A percentile compares a stretch with the other conserved stretches of the same genome.
Conservation (phyloP, 768 basidiomycete genomes). For the Phaffia tasmanica region DNA sequence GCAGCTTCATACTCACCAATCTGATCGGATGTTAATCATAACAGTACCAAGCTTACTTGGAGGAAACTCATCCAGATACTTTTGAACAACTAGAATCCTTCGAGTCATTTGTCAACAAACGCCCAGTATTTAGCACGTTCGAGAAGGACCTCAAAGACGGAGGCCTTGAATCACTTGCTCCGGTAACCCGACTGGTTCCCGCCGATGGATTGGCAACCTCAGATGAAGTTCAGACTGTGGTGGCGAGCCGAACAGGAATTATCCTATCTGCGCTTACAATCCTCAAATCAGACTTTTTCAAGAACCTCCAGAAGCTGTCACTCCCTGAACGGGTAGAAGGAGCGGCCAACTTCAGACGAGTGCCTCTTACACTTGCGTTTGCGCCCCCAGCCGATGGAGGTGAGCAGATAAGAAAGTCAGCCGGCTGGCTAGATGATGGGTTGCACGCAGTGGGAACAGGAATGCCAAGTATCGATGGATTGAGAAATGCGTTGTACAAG, state of each 20-base stretch:
- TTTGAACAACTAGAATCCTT: conserved; percentile 46
- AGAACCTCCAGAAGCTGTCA: conserved; percentile 82
- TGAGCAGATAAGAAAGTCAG: background rate
- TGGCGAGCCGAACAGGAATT: conserved; percentile 68
- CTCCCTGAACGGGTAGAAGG: conserved; percentile 94
- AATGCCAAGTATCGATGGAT: conserved; percentile 86
- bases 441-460: conserved; percentile 47
- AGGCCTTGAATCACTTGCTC: conserved; percentile 66
- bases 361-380: conserved; percentile 48
- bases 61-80: conserved; percentile 69
- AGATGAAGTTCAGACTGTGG: conserved; percentile 81
- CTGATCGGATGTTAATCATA: conserved; percentile 48
- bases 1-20: background rate
- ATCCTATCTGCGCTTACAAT: conserved; percentile 74
- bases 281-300: conserved; percentile 55
- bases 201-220: conserved; percentile 64
- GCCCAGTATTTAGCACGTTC: conserved; percentile 95
- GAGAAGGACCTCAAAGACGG: conserved; percentile 75
- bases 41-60: conserved; percentile 80
- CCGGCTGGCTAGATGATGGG: conserved; percentile 40
- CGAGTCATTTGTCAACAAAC: conserved; percentile 66
- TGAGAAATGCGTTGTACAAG: conserved; percentile 63
- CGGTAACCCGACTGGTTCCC: conserved; percentile 60
- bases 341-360: conserved; percentile 79
- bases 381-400: conserved; percentile 8